Evolutionary conservation across 805 yeast genomes (phyloP).

Genomic region (Ogataea paraovalis): DNA sequence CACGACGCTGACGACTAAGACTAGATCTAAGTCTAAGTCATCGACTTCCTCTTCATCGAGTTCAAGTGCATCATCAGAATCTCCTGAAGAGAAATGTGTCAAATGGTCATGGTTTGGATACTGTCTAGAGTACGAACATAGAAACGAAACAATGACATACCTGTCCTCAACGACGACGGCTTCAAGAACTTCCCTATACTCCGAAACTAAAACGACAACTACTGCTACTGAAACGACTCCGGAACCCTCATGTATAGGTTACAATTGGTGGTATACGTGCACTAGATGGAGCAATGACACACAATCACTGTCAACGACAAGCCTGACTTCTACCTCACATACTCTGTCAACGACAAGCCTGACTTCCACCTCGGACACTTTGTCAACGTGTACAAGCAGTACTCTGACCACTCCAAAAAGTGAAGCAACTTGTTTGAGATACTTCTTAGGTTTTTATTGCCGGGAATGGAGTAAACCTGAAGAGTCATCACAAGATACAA

Average conservation of each 20-base stretch:
- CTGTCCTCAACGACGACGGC: not conserved
- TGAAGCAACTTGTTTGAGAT: not conserved
- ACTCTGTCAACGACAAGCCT: not conserved
- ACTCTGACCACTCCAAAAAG: not conserved
- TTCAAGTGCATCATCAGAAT: slow-evolving; percentile 1
- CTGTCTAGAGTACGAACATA: slow-evolving; percentile 18
- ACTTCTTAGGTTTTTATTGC: not conserved
- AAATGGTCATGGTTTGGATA: slow-evolving; percentile 21
- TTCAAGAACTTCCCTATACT: not conserved
- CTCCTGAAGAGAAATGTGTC: slow-evolving; percentile 9
- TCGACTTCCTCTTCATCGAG: not conserved
- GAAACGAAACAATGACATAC: not conserved
- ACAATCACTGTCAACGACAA: not conserved
- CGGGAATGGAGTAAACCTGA: slow-evolving; percentile 1
- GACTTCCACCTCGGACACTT: not conserved
- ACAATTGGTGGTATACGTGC: slow-evolving; percentile 14
- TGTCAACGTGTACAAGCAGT: not conserved
- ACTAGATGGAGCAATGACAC: slow-evolving; percentile 11
- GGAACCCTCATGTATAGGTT: slow-evolving; percentile 10
- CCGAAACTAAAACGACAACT: too few relatives aligned
- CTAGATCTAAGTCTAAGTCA: slow-evolving; percentile 4
- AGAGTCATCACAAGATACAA: not conserved
- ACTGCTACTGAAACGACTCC: slow-evolving; percentile 2
- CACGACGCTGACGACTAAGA: slow-evolving; percentile 9
- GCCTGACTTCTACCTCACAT: not conserved